Evolutionary conservation across 768 basidiomycete genomes (phyloP), one percentile per base, ranked within the genome.

Genomic region (Sistotremastrum niveocremeum): DNA sequence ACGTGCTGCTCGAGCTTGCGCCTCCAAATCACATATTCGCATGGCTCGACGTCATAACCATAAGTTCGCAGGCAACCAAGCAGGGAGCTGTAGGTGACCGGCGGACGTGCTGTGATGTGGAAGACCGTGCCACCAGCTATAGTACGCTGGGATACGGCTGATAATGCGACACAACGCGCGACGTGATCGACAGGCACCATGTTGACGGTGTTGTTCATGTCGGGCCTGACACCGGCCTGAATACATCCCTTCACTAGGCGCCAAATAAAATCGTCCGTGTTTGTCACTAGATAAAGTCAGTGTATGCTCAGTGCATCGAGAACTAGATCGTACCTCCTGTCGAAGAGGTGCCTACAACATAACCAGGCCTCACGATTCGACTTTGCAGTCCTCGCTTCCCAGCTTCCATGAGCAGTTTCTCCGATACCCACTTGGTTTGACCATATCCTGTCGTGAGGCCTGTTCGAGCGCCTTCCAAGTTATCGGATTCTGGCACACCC

Each of bases 251-350:
- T 98, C 58, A 95, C 87, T 62, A 99, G 68, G 3, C 95, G 78
- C 94, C 94, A 98, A 46, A 99, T 77, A 64, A 99, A 99, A 60
- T 99, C 95, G 55, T 99, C 94, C 34, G 95, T 98, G 65, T 99
- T 99, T 8, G 94, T 97, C 3, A 97, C 93, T 89, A 52, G 11
- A 45, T 34, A 12, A 29, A 30, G 39, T 42, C 9, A 41, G 36
- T 35, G 12, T 42, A 20, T 4, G n/a, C 39, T 39, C 31, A 51
- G 42, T 39, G n/a, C 10, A 48, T 40, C 38, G 28, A 34, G 3
- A 20, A 3, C 4, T 1, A 28, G 56, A 2, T 60, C 82, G 54
- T 55, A 90, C 89, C 89, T 34, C 88, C 95, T 10, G 81, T 79
- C 48, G 64, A 62, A 7, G 91, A 88, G 62, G 95, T 88, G 33